Percentiles rank a stretch among this genome's conserved stretches.
phyloP scores from a whole-genome alignment of 129 eudicot species.

The Rutidosis leptorrhynchoides region DNA sequence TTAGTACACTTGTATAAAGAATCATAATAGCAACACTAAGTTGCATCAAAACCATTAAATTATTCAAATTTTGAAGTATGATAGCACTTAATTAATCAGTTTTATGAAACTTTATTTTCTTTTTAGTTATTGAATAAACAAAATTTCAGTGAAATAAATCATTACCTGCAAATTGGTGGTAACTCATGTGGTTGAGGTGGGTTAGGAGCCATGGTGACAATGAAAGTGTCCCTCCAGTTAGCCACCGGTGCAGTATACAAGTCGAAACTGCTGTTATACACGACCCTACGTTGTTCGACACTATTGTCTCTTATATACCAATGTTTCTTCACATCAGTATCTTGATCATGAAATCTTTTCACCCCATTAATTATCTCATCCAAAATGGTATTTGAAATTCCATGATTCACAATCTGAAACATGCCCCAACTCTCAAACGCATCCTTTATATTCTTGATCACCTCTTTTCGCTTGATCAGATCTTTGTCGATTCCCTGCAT shows the following conservation, averaged over 20 bases:
- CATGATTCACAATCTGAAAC: conserved; percentile 61
- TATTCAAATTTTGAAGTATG: too few relatives aligned
- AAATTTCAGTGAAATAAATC: conserved; percentile 6
- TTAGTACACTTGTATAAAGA: too few relatives aligned
- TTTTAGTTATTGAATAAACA: too few relatives aligned
- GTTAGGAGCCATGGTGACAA: conserved; percentile 34
- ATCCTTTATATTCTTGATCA: conserved; percentile 33
- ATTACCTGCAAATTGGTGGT: conserved; percentile 48
- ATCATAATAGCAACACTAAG: too few relatives aligned
- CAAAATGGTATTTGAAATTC: conserved; percentile 28
- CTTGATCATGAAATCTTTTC: conserved; percentile 33
- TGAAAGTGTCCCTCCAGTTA: conserved; percentile 49
- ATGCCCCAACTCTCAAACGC: conserved; percentile 56
- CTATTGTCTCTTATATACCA: conserved; percentile 29
- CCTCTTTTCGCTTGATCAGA: conserved; percentile 13
- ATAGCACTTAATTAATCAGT: too few relatives aligned
- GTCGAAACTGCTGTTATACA: conserved; percentile 38
- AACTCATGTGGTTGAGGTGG: conserved; percentile 37
- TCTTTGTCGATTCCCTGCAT: conserved; percentile 22
- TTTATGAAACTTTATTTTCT: too few relatives aligned
- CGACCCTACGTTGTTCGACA: conserved; percentile 4
- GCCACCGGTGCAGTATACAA: conserved; percentile 32
- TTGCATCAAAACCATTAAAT: too few relatives aligned
- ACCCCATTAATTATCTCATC: conserved; percentile 35
- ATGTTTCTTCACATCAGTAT: conserved; percentile 30